Evolutionary conservation across 768 basidiomycete species (phyloP), one percentile per base, ranked within the genome.

Genomic region (Melanogaster broomeanus): DNA sequence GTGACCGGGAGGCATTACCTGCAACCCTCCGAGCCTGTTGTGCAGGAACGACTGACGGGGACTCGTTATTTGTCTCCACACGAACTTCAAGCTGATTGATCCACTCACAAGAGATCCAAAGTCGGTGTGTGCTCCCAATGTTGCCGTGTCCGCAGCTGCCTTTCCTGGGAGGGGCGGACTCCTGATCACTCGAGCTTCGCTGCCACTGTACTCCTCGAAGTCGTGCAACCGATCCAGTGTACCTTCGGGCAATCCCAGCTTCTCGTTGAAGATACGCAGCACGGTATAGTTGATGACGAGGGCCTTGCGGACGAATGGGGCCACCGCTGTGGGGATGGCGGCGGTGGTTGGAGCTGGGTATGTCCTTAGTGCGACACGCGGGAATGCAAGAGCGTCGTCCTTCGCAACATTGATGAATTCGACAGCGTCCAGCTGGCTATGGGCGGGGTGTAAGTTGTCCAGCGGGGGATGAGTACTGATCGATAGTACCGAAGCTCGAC

Each of bases 391-490:
- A 0, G 76, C 83, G 56, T 90, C 87, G 60, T 90, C 86, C 61
- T 86, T 85, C 0, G 85, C 72, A 28, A 88, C 65, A 58, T 87
- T 87, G 51, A 88, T 72, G 64, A 85, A 87, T 60, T 88, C 84
- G 3, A 77, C 74, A 0, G 74, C 75, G 60, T 88, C 86, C 42
- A 75, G 51, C 6, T 25, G 42, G 2, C 59, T 63, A 13, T 40
- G 16, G 16, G 15, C 15, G 8, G 18, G 27, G 13, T 2, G 6
- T 48, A 21, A 8, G 10, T 54, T 22, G 35, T 38, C 11, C n/a
- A 18, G 42, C 6, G 12, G 10, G n/a, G n/a, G 27, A 19, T 9
- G 21, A 28, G 44, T 35, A n/a, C n/a, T n/a, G n/a, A n/a, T n/a
- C n/a, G n/a, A n/a, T n/a, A n/a, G n/a, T 18, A 4, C 19, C 25